Evolutionary conservation across 2,329 filamentous ascomycete species (phyloP).

Genomic region (Ciborinia camelliae): DNA sequence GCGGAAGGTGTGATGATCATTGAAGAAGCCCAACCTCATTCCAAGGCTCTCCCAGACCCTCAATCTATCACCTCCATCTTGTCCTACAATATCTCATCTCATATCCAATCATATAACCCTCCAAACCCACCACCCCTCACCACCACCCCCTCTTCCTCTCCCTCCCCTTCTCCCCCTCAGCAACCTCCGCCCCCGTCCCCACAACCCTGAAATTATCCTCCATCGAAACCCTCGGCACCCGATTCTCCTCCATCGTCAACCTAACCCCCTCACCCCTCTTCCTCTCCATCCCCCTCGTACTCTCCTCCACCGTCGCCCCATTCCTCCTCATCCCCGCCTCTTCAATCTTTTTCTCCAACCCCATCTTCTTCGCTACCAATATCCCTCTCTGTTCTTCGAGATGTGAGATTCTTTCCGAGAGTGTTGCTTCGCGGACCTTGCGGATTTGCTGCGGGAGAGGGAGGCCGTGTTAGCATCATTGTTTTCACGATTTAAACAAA

Average conservation of each 20-base stretch:
- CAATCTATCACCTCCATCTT: not conserved
- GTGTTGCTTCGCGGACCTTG: conserved; percentile 47
- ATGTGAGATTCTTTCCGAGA: conserved; percentile 53
- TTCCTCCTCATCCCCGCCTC: conserved; percentile 44
- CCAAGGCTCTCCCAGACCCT: not conserved
- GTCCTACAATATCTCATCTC: not conserved
- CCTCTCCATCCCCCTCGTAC: conserved; percentile 36
- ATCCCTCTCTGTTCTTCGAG: conserved; percentile 50
- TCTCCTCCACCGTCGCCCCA: conserved; percentile 41
- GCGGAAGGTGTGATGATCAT: not conserved
- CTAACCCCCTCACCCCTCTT: conserved; percentile 20
- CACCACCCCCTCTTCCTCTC: conserved; percentile 11
- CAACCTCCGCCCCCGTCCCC: not conserved
- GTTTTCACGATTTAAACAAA: too few species aligned
- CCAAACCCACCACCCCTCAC: not conserved
- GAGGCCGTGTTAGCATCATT: too few species aligned
- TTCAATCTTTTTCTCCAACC: conserved; percentile 55
- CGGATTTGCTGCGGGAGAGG: conserved; percentile 41
- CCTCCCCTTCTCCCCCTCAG: not conserved
- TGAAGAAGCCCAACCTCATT: not conserved
- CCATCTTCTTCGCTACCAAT: conserved; percentile 49
- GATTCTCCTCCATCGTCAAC: not conserved
- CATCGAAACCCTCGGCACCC: not conserved
- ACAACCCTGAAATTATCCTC: conserved; percentile 13
- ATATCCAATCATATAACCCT: too few species aligned